A percentile compares a stretch with the other conserved stretches of the same genome.
Evolutionary conservation across 2,329 filamentous ascomycete species (phyloP).

Genomic region (Dactylellina parvicollis): DNA sequence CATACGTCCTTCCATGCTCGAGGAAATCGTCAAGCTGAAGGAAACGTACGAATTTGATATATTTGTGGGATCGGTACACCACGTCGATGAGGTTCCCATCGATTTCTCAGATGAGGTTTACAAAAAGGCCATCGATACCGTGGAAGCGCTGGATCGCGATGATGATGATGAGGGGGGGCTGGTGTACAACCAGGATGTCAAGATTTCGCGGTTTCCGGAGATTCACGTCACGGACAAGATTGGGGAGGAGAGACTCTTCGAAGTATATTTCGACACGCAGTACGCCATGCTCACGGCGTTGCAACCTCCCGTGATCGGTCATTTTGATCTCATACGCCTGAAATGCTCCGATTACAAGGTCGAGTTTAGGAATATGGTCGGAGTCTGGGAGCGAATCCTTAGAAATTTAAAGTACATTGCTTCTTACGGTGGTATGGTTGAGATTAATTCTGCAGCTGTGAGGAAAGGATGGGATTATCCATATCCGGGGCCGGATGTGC

Average conservation of each 20-base stretch:
- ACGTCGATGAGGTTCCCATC: constrained; percentile 85
- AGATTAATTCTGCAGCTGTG: constrained; percentile 87
- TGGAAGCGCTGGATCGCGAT: constrained; percentile 52
- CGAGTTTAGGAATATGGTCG: constrained; percentile 11
- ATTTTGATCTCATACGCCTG: constrained; percentile 91
- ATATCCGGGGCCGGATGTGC: constrained; percentile 83
- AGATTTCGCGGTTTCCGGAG: constrained; percentile 53
- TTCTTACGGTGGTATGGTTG: constrained; percentile 81
- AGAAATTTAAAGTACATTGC: constrained; percentile 78
- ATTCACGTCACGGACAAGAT: constrained; percentile 64
- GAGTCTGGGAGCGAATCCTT: constrained; percentile 57
- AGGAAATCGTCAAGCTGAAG: constrained; percentile 70
- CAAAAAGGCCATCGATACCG: constrained; percentile 68
- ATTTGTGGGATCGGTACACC: constrained; percentile 92
- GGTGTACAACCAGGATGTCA: constrained; percentile 25
- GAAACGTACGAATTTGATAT: constrained; percentile 77
- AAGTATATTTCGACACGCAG: constrained; percentile 89
- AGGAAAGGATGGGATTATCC: constrained; percentile 91
- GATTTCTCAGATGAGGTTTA: constrained; percentile 82
- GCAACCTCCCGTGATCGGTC: constrained; percentile 81
- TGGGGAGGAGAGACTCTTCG: constrained; percentile 77
- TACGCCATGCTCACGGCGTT: constrained; percentile 78
- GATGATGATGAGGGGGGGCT: constrained; percentile 17
- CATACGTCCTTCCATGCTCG: constrained; percentile 76
- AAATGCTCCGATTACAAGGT: constrained; percentile 73